Evolutionary conservation across 2,329 filamentous ascomycete species (phyloP).

Genomic region (Bipolaris victoriae): DNA sequence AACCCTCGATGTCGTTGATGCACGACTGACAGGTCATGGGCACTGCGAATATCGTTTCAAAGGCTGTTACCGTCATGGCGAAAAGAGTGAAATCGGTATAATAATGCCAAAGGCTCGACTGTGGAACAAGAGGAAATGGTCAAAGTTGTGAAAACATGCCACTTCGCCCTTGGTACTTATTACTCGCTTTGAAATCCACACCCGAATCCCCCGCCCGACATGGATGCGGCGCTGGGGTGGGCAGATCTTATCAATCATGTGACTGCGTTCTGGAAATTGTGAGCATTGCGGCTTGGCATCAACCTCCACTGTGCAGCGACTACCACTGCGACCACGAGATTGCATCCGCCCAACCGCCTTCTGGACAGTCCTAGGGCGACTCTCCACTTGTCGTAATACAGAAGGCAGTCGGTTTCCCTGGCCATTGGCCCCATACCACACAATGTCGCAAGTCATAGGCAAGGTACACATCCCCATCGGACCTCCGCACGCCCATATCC

Average conservation of each 20-base stretch:
- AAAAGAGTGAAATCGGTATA: neutral
- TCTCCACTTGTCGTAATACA: neutral
- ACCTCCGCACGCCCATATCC: constrained; percentile 25
- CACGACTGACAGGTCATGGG: constrained; percentile 90
- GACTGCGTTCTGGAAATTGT: constrained; percentile 24
- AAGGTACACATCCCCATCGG: constrained; percentile 61
- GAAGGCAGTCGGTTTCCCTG: constrained; percentile 1
- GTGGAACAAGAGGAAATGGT: constrained; percentile 9
- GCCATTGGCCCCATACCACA: constrained; percentile 37
- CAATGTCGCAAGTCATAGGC: constrained; percentile 81
- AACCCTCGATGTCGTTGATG: constrained; percentile 82
- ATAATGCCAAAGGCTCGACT: neutral
- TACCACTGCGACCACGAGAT: constrained; percentile 10
- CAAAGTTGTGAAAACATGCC: constrained; percentile 16
- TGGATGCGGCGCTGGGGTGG: constrained; percentile 1
- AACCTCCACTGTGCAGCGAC: constrained; percentile 19
- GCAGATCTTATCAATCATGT: constrained; percentile 21
- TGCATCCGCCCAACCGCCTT: neutral
- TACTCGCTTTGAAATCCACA: constrained; percentile 43
- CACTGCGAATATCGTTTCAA: constrained; percentile 90
- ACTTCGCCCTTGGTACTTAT: constrained; percentile 9
- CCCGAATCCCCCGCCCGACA: constrained; percentile 16
- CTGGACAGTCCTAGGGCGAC: neutral
- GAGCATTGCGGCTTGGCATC: constrained; percentile 22
- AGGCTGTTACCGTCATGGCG: constrained; percentile 43